Evolutionary conservation across 2,329 filamentous ascomycete species (phyloP).

Genomic region (Fusarium ambrosium): DNA sequence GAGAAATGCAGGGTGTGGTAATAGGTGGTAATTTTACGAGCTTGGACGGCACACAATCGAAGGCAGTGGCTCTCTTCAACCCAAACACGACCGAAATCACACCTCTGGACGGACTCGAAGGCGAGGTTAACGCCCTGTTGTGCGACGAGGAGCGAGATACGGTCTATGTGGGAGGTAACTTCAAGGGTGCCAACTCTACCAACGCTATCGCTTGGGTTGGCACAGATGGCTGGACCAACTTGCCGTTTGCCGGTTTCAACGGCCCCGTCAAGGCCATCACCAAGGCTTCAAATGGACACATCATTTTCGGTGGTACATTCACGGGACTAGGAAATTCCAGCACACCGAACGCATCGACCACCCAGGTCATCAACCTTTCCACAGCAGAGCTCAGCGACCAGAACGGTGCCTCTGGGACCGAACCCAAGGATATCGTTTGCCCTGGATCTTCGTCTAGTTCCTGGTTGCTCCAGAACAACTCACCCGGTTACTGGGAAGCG

Average conservation of each 20-base stretch:
- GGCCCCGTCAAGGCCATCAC: slow-evolving; percentile 89
- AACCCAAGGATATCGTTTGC: slow-evolving; percentile 88
- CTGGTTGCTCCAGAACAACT: slow-evolving; percentile 81
- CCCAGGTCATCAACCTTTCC: slow-evolving; percentile 86
- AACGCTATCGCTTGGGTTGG: slow-evolving; percentile 89
- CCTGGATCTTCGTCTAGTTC: slow-evolving; percentile 77
- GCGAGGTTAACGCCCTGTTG: slow-evolving; percentile 83
- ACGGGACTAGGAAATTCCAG: slow-evolving; percentile 88
- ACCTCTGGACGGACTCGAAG: slow-evolving; percentile 83
- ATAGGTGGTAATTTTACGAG: slow-evolving; percentile 97
- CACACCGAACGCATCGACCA: slow-evolving; percentile 74
- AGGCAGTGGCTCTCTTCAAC: slow-evolving; percentile 85
- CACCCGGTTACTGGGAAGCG: slow-evolving; percentile 86
- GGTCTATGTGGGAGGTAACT: slow-evolving; percentile 94
- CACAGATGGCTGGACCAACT: slow-evolving; percentile 77
- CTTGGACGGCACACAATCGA: slow-evolving; percentile 80
- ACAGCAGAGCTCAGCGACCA: slow-evolving; percentile 80
- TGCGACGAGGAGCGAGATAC: slow-evolving; percentile 83
- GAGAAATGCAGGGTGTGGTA: slow-evolving; percentile 79
- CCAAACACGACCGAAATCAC: slow-evolving; percentile 77
- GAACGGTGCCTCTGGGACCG: slow-evolving; percentile 70
- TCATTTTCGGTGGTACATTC: slow-evolving; percentile 93
- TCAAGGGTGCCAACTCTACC: slow-evolving; percentile 82
- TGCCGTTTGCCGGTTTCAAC: slow-evolving; percentile 96
- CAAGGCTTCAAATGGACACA: slow-evolving; percentile 83